phyloP scores from a whole-genome alignment of 495 filamentous ascomycete genomes.

The Astrocystis sublimbata region DNA sequence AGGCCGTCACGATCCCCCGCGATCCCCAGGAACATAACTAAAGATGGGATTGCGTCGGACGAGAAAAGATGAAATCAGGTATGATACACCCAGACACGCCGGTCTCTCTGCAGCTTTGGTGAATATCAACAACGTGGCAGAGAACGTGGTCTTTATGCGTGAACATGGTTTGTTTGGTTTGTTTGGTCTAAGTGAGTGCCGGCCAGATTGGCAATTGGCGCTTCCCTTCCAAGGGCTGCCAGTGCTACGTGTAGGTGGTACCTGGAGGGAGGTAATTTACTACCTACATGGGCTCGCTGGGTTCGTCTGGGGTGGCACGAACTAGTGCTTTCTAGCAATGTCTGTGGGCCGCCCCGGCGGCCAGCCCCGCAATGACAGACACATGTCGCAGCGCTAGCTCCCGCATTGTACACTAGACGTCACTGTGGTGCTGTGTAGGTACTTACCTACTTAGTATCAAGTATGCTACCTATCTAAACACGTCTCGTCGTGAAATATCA shows the following conservation, averaged over 20 bases:
- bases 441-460: no score
- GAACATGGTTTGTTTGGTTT: no score
- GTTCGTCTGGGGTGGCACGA: neutral
- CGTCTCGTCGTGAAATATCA: no score
- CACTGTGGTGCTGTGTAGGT: slow-evolving; percentile 6
- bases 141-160: no score
- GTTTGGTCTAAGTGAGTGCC: no score
- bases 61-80: neutral
- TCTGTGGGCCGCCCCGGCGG: neutral
- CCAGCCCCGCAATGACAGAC: slow-evolving; percentile 7
- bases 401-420: slow-evolving; percentile 3
- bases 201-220: no score
- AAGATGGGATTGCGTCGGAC: neutral
- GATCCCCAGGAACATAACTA: neutral
- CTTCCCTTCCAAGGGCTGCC: no score
- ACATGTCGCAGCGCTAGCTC: neutral
- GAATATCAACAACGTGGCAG: neutral
- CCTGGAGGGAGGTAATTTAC: no score
- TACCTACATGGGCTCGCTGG: no score
- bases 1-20: neutral
- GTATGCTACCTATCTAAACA: no score
- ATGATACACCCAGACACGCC: neutral
- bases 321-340: slow-evolving; percentile 4
- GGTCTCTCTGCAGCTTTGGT: neutral
- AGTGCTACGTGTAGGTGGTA: no score